These are phyloP conservation scores for Coniochaeta ligniaria DNA, from an alignment of 2,329 filamentous ascomycete genomes.

Conservation along the genomic window DNA sequence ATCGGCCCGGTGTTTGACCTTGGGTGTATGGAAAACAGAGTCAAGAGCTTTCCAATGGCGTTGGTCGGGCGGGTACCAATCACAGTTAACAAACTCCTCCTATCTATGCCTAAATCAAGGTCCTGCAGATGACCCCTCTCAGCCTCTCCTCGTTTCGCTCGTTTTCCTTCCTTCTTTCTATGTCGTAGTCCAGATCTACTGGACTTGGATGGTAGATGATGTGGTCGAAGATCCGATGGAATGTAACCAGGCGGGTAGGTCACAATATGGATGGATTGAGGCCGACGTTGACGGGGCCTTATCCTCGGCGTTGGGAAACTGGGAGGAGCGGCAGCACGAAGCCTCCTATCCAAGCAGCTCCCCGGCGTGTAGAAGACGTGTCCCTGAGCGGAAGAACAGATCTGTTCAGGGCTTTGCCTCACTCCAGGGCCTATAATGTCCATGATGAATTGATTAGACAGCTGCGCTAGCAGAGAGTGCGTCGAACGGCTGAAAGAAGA, in stretches of 20 bases:
- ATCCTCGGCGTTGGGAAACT: slow-evolving; percentile 33
- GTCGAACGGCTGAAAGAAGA: neutral
- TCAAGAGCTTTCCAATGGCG: slow-evolving; percentile 18
- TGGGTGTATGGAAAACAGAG: slow-evolving; percentile 14
- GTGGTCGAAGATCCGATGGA: slow-evolving; percentile 28
- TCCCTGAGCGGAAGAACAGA: slow-evolving; percentile 5
- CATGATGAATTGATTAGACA: neutral
- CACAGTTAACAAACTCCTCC: slow-evolving; percentile 20
- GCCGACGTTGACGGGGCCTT: slow-evolving; percentile 41
- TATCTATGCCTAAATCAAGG: slow-evolving; percentile 10
- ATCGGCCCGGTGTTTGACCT: slow-evolving; percentile 3
- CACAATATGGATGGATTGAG: slow-evolving; percentile 49
- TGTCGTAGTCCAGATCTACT: slow-evolving; percentile 33
- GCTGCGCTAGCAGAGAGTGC: neutral
- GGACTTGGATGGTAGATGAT: slow-evolving; percentile 19
- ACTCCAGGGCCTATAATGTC: neutral
- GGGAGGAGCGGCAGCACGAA: slow-evolving; percentile 12
- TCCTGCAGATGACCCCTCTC: neutral
- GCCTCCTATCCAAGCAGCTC: slow-evolving; percentile 12
- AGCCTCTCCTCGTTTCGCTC: slow-evolving; percentile 25
- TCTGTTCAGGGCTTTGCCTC: neutral
- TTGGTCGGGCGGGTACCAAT: slow-evolving; percentile 23
- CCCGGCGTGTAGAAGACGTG: slow-evolving; percentile 19
- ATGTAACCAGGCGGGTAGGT: slow-evolving; percentile 35
- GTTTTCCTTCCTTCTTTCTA: slow-evolving; percentile 26